Evolutionary conservation across 2,329 filamentous ascomycete species (phyloP), one percentile per base, ranked within the genome.

Genomic region (Whalleya microplaca): DNA sequence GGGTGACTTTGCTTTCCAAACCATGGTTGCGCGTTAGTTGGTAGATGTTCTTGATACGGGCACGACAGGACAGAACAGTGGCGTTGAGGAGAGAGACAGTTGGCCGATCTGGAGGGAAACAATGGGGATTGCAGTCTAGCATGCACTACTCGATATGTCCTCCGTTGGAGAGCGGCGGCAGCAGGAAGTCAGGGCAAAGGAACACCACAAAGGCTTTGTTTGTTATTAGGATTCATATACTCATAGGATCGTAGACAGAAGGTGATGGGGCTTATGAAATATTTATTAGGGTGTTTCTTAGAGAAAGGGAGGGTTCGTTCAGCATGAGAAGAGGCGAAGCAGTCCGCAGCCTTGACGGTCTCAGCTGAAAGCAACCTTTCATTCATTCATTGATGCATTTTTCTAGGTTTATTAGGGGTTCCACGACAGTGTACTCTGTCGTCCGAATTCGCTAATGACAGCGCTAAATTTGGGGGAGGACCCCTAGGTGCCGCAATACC

Each of bases 1-100:
- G 37, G 49, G 44, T 19, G 60, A 51, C 40, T 64, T 65, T 27
- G 45, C 55, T 55, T 57, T 61, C 62, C 63, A 61, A 29, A 50
- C 64, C 67, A 69, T 69, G 43, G 21, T 59, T 58, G 44, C 55
- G 46, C 48, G 52, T 27, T 23, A 50, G 32, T 37, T 37, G 32
- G 14, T 16, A 16, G n/a, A 16, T 5, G 8, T 12, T 16, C 32
- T 37, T 37, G 32, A 12, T 12, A 37, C 10, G 32, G 32, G 14
- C 3, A 12, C 5, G 7, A n/a, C 12, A 12, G 6, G 27, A 29
- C 27, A 12, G 27, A 12, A 29, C 6, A 37, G 32, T 37, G 32
- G 32, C 32, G 32, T 37, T 37, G 32, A 12, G 14, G 32, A 37
- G 32, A 37, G 32, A 37, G 32, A 16, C 14, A 37, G 32, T 37